Percentiles rank a stretch among this genome's conserved stretches.
These are phyloP conservation scores for Phylloporus sp. DNA, from an alignment of 768 basidiomycete genomes.

Conservation along the genomic window DNA sequence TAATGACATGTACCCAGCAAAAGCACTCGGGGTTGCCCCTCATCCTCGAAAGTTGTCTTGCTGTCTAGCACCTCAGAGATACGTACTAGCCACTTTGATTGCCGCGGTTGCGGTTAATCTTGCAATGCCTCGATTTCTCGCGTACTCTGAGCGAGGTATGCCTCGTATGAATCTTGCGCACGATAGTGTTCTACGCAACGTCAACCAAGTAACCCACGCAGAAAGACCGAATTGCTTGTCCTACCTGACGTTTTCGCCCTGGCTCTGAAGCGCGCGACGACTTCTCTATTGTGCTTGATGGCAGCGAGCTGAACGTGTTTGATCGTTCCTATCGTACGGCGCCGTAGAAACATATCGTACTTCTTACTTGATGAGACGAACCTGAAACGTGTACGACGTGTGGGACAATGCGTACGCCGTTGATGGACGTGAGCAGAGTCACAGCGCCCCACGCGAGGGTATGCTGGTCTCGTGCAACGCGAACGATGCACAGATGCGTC, in stretches of 20 bases:
- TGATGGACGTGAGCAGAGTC: conserved; percentile 61
- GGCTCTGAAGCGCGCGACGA: conserved; percentile 63
- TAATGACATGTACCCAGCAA: no score
- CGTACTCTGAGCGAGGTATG: conserved; percentile 51
- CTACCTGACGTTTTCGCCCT: conserved; percentile 48
- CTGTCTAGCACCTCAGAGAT: no score
- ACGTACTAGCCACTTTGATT: neutral
- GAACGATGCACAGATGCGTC: conserved; percentile 80
- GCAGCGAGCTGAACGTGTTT: conserved; percentile 79
- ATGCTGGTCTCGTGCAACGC: conserved; percentile 79
- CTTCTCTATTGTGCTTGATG: conserved; percentile 64
- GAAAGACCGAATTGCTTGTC: conserved; percentile 3
- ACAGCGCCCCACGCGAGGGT: conserved; percentile 75
- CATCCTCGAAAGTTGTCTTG: no score
- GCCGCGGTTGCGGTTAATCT: conserved; percentile 36
- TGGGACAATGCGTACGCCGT: conserved; percentile 58
- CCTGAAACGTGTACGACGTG: conserved; percentile 80
- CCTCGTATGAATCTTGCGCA: conserved; percentile 51
- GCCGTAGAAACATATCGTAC: neutral
- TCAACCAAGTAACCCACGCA: neutral
- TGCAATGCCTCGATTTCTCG: conserved; percentile 62
- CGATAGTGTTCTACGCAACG: conserved; percentile 40
- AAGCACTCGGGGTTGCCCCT: no score
- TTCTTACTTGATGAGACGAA: conserved; percentile 30
- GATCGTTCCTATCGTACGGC: conserved; percentile 62